Conservation (phyloP, 2,329 filamentous ascomycete genomes). For the Diaporthe vaccinii region DNA sequence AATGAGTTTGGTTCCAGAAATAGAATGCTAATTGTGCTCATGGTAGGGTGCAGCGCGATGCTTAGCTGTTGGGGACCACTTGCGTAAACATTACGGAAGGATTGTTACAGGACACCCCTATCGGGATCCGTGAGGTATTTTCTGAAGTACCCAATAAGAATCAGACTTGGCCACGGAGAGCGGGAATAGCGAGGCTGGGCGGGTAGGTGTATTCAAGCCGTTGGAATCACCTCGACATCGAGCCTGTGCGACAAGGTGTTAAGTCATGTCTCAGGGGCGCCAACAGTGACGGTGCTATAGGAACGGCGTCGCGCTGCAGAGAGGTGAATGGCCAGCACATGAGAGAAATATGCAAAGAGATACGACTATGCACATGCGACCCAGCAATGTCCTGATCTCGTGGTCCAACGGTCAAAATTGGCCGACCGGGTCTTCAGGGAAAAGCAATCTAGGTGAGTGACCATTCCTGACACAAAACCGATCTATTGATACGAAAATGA, state of each 20-base stretch:
- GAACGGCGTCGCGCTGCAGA: neutral
- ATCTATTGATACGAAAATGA: neutral
- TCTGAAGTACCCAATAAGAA: neutral
- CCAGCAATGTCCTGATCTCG: neutral
- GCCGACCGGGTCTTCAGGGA: neutral
- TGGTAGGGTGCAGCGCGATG: neutral
- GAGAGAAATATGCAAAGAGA: neutral
- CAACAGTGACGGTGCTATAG: neutral
- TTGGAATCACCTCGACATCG: neutral
- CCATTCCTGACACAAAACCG: neutral
- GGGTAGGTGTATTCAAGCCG: neutral
- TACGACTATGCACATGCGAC: neutral
- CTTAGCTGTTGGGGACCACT: neutral
- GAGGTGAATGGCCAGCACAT: neutral
- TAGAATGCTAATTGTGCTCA: neutral
- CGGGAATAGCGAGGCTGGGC: neutral
- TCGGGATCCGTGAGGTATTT: conserved; percentile 10
- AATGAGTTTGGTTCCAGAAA: neutral
- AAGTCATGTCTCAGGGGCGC: neutral
- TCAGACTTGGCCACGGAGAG: neutral
- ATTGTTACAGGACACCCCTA: neutral
- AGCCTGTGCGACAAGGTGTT: neutral
- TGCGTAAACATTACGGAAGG: conserved; percentile 2
- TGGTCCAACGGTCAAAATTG: neutral
- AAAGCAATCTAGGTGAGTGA: neutral